phyloP scores from a whole-genome alignment of 2,329 filamentous ascomycete genomes.

The Pseudodiploospora longispora region DNA sequence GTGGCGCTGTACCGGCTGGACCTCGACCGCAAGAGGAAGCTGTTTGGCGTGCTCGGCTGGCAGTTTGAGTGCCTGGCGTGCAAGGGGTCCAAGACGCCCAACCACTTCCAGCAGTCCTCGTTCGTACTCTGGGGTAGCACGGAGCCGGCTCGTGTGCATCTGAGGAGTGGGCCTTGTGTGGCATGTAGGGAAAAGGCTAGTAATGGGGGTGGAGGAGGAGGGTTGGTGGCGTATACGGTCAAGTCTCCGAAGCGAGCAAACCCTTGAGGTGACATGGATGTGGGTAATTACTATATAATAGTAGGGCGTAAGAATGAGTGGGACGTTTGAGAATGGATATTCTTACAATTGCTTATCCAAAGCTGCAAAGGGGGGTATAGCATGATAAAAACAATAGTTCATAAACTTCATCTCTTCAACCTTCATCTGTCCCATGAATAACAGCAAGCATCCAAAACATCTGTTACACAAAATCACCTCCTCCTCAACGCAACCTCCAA shows the following conservation, averaged over 20 bases:
- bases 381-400: no score
- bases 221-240: no score
- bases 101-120: neutral
- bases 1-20: neutral
- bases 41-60: constrained; percentile 1
- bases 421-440: no score
- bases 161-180: constrained; percentile 3
- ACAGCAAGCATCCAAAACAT: no score
- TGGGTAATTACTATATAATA: no score
- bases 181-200: neutral
- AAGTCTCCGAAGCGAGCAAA: no score
- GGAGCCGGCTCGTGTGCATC: neutral
- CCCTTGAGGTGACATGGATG: no score
- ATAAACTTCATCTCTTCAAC: no score
- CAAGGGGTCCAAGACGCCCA: constrained; percentile 1
- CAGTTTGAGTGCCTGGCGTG: constrained; percentile 3
- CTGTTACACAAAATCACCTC: constrained; percentile 9
- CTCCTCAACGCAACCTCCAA: constrained; percentile 36
- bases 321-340: no score
- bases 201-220: neutral
- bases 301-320: no score
- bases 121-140: neutral
- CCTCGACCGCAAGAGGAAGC: neutral
- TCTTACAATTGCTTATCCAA: no score
- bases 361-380: no score